Evolutionary conservation across 106 monocot species (phyloP), one percentile per base, ranked within the genome.

Genomic region (Gastrodia elata): DNA sequence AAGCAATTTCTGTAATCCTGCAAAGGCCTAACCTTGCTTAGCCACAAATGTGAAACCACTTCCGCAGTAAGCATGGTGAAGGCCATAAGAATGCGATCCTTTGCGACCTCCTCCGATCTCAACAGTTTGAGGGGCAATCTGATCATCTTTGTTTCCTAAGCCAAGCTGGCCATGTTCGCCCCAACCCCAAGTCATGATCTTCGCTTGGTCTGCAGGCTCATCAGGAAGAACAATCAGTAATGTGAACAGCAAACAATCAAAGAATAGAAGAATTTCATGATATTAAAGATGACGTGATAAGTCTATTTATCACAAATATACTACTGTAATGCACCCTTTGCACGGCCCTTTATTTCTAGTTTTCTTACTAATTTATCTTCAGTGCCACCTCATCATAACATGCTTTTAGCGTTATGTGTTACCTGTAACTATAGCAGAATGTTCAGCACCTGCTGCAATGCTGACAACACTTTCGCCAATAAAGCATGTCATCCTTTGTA

Each of bases 101-200:
- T 38, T 74, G 65, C 15, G 73, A n/a, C n/a, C n/a, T n/a, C n/a
- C n/a, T 36, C 16, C 36, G 8, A 87, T 33, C 14, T 74, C 56
- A 16, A 94, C 88, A 36, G 36, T 40, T 70, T 82, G 83, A 9
- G 94, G 94, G 16, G 27, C 30, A 42, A 74, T 84, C 58, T 83
- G 84, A 75, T 94, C 94, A n/a, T 68, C 39, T 9, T 79, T 77
- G 64, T 84, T 36, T 34, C 94, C 94, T 42, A 91, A 80, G 10
- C 88, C 91, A 46, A 94, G 94, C 64, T 94, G 94, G 15, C 91
- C 94, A 68, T 94, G 94, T 43, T 94, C 94, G 18, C 91, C 94
- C 94, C 91, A 94, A 18, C 94, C 94, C 94, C 94, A 94, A 48
- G 88, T 85, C 87, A 94, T 82, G 35, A 91, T 64, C 20, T 37